Base-by-base conservation (phyloP, 2,329 filamentous ascomycete genomes). In the Fonsecaea monophora region DNA sequence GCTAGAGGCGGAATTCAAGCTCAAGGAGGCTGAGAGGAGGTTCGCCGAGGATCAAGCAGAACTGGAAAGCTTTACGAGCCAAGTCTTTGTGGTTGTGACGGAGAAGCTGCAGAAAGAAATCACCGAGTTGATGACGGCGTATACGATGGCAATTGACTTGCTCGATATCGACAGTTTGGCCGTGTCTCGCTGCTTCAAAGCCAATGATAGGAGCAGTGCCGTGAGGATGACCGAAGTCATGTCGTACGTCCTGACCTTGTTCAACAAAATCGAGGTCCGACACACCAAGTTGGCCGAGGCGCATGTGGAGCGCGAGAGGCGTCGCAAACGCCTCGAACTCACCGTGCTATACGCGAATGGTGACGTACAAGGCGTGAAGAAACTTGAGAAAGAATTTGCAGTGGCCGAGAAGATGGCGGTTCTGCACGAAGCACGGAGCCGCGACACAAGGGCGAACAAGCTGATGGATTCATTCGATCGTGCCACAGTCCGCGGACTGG, bases 1-100 rank as follows among this genome's bases (percentile, higher is more conserved):
- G 15, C 76, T 87, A 9, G 85, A 87, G 71, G 81, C 84, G 57
- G 83, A 86, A 35, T 85, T 85, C 70, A 84, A 84, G 65, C 80
- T 83, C 62, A 79, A 78, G 9, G 85, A 87, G 73, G 80, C 80
- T 54, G 79, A 81, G 37, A 77, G 78, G 45, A 84, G 84, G 69
- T 79, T 83, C n/a, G 79, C 82, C 53, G 84, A 86, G 74, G 84
- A 85, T 67, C 77, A 82, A 50, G 77, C 78, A 10, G 84, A 86
- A 71, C 81, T 85, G 53, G 80, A 84, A 30, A 78, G 76, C 58
- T 87, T 84, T 68, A 79, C 84, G 10, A 74, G 77, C 0, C 74
- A 80, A 13, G 83, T 86, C 12, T 87, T 85, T 66, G 80, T 82
- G 8, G 78, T 79, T 3, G 77, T 85, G 2, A 85, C 85, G 64